Evolutionary conservation across 2,329 filamentous ascomycete species (phyloP), one percentile per base, ranked within the genome.

Genomic region (Escovopsis weberi): DNA sequence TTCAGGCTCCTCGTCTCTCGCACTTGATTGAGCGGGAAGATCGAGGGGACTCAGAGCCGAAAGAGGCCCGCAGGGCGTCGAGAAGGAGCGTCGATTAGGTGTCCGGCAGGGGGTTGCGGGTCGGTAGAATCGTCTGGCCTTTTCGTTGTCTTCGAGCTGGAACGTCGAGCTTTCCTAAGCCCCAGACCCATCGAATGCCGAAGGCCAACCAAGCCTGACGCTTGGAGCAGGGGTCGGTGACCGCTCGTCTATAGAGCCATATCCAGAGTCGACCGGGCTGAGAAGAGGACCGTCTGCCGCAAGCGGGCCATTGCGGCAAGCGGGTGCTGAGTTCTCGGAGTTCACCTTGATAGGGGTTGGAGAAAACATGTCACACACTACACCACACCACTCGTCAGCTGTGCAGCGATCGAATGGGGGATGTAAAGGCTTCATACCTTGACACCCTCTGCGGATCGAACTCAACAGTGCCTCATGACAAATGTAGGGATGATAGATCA

Each of bases 191-290:
- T 46, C 48, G 4, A 44, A 18, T 12, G 19, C 33, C 34, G 33
- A 39, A 10, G 34, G 41, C 11, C 15, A 32, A 19, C 19, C 26
- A 19, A 26, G 8, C n/a, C 23, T 36, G 4, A 32, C n/a, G 19
- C 40, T 36, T 4, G 43, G 41, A 4, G 45, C 44, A 11, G 33
- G 19, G 34, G 38, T 39, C 19, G 46, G 42, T 3, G 47, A 48
- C 19, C 48, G 46, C 10, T 46, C 48, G 18, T 58, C 55, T 30
- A 47, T 35, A 23, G 58, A 57, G 32, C 47, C 45, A 39, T 61
- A 61, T 12, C 53, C 56, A 15, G 58, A 58, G 34, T 58, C 58
- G 12, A 46, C 40, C 4, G 52, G 51, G 38, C 51, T 58, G 19
- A 37, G 38, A 15, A 42, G 43, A 34, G 30, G 32, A 18, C 43